Evolutionary conservation across 176 grass and related monocot genomes (phyloP), one percentile per base, ranked within the genome.

Genomic region (Otatea glauca): DNA sequence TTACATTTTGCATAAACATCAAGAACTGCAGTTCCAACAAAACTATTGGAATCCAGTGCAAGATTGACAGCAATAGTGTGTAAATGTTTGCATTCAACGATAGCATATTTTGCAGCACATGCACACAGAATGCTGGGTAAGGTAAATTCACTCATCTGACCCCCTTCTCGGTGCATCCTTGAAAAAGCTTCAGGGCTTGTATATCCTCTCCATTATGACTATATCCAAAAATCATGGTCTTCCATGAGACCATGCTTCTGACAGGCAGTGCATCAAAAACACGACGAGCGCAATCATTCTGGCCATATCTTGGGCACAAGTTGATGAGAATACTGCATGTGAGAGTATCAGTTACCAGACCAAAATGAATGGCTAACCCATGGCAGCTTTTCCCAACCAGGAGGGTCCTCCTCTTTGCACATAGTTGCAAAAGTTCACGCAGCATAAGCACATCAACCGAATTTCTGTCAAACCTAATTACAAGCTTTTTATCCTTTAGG

Each of bases 181-280:
- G 69, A 77, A 66, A 94, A 84, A 92, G 81, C 44, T 77, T 84
- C 25, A 90, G 79, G 55, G 85, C 85, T 72, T 92, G 74, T 43
- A 80, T 43, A 73, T 84, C 85, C 34, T 84, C 66, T 81, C 88
- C 85, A 56, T 77, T 79, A 37, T 76, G 77, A 53, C 75, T 86
- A 74, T 92, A 88, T 70, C 84, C 85, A 80, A 88, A 75, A 86
- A 94, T 92, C 88, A 94, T 92, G 70, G 93, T 90, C 78, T 92
- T 92, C 93, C 93, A 92, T 11, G 88, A 92, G 44, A 94, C 85
- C 47, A 71, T 80, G 72, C 79, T 92, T 86, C 90, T 78, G 44
- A 72, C 17, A 81, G 65, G 62, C 85, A 94, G 88, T 65, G 75
- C 47, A 81, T 92, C 85, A 81, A 94, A 94, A 74, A 92, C 56